Conservation (phyloP, 106 monocot genomes). For the Narthecium ossifragum region DNA sequence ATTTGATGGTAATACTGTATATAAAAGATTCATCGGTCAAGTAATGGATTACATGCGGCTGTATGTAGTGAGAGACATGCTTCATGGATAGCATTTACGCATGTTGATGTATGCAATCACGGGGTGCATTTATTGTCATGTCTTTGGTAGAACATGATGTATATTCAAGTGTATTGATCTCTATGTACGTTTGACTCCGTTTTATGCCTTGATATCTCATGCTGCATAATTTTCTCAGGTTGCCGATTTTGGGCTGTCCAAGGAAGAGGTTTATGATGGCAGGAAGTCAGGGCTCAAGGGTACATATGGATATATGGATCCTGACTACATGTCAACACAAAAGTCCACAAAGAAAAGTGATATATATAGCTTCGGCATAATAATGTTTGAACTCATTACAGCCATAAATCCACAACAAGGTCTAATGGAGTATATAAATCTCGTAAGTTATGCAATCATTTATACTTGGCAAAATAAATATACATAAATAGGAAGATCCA, state of each 20-base stretch:
- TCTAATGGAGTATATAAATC: slow-evolving; percentile 87
- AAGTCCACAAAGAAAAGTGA: slow-evolving; percentile 95
- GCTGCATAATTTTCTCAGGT: slow-evolving; percentile 36
- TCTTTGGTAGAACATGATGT: no score
- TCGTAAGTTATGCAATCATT: slow-evolving; percentile 52
- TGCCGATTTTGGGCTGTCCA: slow-evolving; percentile 97
- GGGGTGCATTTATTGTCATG: no score
- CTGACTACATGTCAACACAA: slow-evolving; percentile 82
- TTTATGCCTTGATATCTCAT: no score
- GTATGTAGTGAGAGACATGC: no score
- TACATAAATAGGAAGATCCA: not conserved
- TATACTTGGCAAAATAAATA: no score
- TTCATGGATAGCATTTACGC: no score
- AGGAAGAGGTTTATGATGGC: slow-evolving; percentile 75
- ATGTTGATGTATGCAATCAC: no score
- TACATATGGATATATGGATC: slow-evolving; percentile 99
- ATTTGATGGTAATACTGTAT: no score
- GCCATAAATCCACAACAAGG: slow-evolving; percentile 96
- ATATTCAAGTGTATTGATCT: no score
- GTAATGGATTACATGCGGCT: not conserved
- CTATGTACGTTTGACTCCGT: no score
- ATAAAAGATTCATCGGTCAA: no score
- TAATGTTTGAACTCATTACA: slow-evolving; percentile 91
- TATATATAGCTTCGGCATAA: slow-evolving; percentile 94
- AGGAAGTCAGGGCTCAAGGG: slow-evolving; percentile 83